phyloP scores from a whole-genome alignment of 2,329 filamentous ascomycete species.

The Orbilia blumenaviensis region DNA sequence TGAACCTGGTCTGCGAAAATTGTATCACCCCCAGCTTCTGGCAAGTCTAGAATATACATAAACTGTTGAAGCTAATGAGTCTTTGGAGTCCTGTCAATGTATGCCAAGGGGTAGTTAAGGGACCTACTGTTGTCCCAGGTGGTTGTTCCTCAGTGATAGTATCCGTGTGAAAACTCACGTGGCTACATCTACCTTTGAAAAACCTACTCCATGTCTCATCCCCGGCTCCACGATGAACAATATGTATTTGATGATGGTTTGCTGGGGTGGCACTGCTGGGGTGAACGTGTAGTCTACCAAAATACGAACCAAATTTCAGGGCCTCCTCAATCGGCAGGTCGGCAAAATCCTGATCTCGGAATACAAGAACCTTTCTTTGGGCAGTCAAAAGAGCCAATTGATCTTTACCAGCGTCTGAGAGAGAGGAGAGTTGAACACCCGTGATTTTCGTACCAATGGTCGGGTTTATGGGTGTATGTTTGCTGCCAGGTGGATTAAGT shows the following conservation, averaged over 20 bases:
- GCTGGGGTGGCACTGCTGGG: slow-evolving; percentile 70
- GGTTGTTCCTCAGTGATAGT: slow-evolving; percentile 89
- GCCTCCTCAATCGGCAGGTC: slow-evolving; percentile 75
- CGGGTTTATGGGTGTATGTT: slow-evolving; percentile 70
- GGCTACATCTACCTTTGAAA: slow-evolving; percentile 76
- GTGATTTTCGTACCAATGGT: slow-evolving; percentile 77
- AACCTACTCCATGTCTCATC: slow-evolving; percentile 72
- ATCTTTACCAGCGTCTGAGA: slow-evolving; percentile 75
- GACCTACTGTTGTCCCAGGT: slow-evolving; percentile 75
- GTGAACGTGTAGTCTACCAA: slow-evolving; percentile 82
- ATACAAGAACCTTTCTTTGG: slow-evolving; percentile 80
- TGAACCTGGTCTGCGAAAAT: slow-evolving; percentile 81
- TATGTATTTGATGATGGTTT: slow-evolving; percentile 77
- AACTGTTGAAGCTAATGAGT: slow-evolving; percentile 63
- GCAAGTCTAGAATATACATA: slow-evolving; percentile 79
- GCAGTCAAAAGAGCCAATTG: slow-evolving; percentile 79
- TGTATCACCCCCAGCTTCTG: slow-evolving; percentile 75
- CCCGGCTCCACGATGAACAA: slow-evolving; percentile 78
- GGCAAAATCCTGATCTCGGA: slow-evolving; percentile 78
- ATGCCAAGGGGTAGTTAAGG: not conserved
- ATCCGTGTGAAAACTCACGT: slow-evolving; percentile 88
- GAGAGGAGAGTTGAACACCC: slow-evolving; percentile 75
- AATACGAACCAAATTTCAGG: slow-evolving; percentile 76
- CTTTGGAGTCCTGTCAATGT: too few relatives aligned
- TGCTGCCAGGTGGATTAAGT: slow-evolving; percentile 67